Evolutionary conservation across 345 rosid species (phyloP).

Genomic region (Eutrema heterophyllum): DNA sequence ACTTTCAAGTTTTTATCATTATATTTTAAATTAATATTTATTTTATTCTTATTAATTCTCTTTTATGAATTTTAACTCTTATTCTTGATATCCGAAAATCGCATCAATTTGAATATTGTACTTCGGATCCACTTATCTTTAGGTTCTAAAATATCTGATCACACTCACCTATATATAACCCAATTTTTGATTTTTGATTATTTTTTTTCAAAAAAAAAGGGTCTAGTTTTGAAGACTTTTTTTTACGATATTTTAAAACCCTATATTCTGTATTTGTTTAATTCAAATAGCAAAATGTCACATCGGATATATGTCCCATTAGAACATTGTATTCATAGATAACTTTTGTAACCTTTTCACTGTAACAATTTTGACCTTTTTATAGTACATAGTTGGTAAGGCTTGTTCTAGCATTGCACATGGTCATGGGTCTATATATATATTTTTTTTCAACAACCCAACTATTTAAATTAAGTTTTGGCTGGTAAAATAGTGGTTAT

Average conservation of each 20-base stretch:
- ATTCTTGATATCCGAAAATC: background rate
- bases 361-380: slow-evolving; percentile 4
- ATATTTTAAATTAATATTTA: too few relatives aligned
- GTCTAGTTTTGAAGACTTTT: background rate
- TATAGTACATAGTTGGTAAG: slow-evolving; percentile 10
- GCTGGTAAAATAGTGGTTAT: too few relatives aligned
- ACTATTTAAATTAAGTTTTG: too few relatives aligned
- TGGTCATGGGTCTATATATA: background rate
- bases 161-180: background rate
- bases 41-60: too few relatives aligned
- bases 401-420: slow-evolving; percentile 9
- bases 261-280: background rate
- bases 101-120: background rate
- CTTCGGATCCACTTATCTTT: background rate
- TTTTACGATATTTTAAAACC: background rate
- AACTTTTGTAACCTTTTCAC: background rate
- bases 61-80: background rate
- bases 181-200: background rate
- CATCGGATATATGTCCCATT: background rate
- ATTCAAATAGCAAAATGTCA: slow-evolving; percentile 11
- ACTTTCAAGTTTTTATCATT: background rate
- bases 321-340: background rate
- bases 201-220: too few relatives aligned
- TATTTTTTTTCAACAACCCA: too few relatives aligned
- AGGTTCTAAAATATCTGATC: background rate